Evolutionary conservation across 768 basidiomycete genomes (phyloP), one percentile per base, ranked within the genome.

Genomic region (Mycena galopus): DNA sequence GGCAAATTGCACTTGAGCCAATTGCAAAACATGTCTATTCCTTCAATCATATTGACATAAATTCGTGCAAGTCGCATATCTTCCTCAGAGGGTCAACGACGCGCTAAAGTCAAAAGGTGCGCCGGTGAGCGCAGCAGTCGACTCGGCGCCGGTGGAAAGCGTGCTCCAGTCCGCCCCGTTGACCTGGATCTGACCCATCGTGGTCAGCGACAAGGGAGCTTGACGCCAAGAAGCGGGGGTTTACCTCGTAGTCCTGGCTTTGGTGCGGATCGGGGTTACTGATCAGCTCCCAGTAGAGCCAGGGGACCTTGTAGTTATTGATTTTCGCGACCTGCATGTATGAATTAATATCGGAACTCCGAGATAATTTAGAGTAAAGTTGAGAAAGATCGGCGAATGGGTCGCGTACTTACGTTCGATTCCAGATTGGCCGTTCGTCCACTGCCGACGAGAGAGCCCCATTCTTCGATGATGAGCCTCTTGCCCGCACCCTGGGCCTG

Each of bases 221-320:
- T 6, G 17, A 16, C 5, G 25, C 19, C 23, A 25, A 30, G 10
- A n/a, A 19, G 19, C 16, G n/a, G n/a, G n/a, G n/a, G n/a, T n/a
- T n/a, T n/a, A 51, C 50, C 23, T 51, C 50, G 23, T 51, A 51
- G 23, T 51, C 50, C 23, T 37, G 2, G 53, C 80, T 65, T 65
- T 82, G 77, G 62, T 83, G 81, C 11, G 82, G 81, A 58, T 83
- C 83, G 8, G 77, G 64, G 69, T 83, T 82, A 33, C 79, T 83
- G 60, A 85, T 73, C 35, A 81, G 77, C 68, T 85, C 77, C 82
- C 84, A 84, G 71, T 85, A 83, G 27, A 83, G 60, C 82, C 81
- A 83, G 9, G 83, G 78, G 21, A 84, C 78, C 63, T 82, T 81
- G 23, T 81, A 81, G 39, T 77, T 81, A 37, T 80, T 79, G 73